Conservation (phyloP, 1,284 basidiomycete genomes). For the Cryptococcus depauperatus region DNA sequence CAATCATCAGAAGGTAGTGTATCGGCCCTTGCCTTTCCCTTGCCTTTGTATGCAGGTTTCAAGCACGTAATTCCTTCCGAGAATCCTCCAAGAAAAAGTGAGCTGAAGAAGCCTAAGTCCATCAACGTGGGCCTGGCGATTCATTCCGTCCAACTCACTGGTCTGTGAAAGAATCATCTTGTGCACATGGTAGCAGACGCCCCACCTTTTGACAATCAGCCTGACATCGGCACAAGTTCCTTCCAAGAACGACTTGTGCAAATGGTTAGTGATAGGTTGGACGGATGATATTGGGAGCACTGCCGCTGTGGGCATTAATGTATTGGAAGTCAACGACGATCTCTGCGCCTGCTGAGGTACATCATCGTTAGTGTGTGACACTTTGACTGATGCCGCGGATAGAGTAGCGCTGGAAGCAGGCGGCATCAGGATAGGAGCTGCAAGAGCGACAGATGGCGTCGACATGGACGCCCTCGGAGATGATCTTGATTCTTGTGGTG, state of each 20-base stretch:
- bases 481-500: background rate
- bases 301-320: constrained; percentile 8
- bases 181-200: constrained; percentile 67
- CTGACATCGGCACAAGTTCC: constrained; percentile 67
- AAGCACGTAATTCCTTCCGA: constrained; percentile 45
- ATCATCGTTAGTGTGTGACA: background rate
- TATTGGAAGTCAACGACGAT: constrained; percentile 1
- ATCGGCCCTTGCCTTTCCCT: constrained; percentile 16
- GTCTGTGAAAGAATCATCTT: constrained; percentile 76
- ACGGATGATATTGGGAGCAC: constrained; percentile 19
- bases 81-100: constrained; percentile 74
- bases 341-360: constrained; percentile 1
- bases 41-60: constrained; percentile 1
- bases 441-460: constrained; percentile 3
- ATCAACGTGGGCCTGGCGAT: constrained; percentile 3
- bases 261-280: constrained; percentile 48
- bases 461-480: too few species aligned
- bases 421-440: background rate
- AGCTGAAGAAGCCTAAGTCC: constrained; percentile 68
- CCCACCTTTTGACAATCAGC: constrained; percentile 64
- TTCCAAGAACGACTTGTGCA: constrained; percentile 64
- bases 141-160: constrained; percentile 47
- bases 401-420: background rate
- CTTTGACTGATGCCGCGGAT: background rate
- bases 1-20: constrained; percentile 19